Base-by-base conservation (phyloP, 768 basidiomycete genomes). In the Sarcodon sp. region DNA sequence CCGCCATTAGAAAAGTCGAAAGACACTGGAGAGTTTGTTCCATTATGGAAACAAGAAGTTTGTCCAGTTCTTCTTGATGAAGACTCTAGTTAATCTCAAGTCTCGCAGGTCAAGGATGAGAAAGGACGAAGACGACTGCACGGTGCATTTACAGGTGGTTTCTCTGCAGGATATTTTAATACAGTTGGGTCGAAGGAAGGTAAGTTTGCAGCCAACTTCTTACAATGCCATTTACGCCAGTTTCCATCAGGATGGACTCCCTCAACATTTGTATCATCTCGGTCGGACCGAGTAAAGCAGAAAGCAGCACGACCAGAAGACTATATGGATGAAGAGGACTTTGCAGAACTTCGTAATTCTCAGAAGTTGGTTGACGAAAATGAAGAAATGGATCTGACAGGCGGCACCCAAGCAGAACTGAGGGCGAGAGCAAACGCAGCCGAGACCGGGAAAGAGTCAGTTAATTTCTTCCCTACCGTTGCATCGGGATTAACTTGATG, bases 311-410 rank as follows among this genome's bases (percentile, higher is more conserved):
- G 73, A 33, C 83, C 90, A 0, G 89, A 94, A 64, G 91, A 96
- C 60, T 98, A 89, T 60, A 98, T 99, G 96, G 96, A 99, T 66
- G 96, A 97, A 38, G 96, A 99, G 65, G 96, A 98, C 61, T 68
- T 97, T 12, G 80, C 86, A 41, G 89, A 89, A 52, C 63, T 86
- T 51, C 77, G 73, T 33, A 88, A 91, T 36, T 77, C 76, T 54
- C 72, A 81, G 54, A 77, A 74, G 15, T 62, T 96, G 7, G 77
- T 91, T 3, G 83, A 87, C 57, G 85, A 82, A 35, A 80, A 82
- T 10, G 86, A 93, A 34, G 76, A 86, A 54, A 83, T 83, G 73
- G 79, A 84, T 54, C 64, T 77, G 0, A 27, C 39, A 41, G 77
- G 73, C n/a, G 74, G 73, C 0, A 76, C 76, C 1, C 69, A 73